phyloP scores from a whole-genome alignment of 495 filamentous ascomycete species.

The Hypoxylon crocopeplum region DNA sequence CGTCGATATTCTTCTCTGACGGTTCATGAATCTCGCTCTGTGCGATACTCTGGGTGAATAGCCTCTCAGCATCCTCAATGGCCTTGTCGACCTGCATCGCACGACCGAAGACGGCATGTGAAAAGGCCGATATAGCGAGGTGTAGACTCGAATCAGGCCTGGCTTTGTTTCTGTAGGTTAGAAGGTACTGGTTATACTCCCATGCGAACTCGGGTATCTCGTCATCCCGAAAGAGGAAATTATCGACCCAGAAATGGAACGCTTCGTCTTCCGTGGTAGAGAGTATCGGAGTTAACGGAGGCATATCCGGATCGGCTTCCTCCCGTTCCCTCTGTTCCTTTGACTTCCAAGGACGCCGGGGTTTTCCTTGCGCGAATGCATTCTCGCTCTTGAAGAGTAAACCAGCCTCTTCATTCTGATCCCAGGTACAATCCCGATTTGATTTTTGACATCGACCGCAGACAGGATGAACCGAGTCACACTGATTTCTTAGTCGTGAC shows the following conservation, averaged over 20 bases:
- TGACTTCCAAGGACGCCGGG: conserved; percentile 34
- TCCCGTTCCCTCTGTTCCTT: background rate
- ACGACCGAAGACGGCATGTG: conserved; percentile 40
- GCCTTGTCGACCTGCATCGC: conserved; percentile 15
- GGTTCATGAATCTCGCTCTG: conserved; percentile 4
- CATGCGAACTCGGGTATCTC: conserved; percentile 25
- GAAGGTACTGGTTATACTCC: conserved; percentile 34
- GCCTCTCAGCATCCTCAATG: conserved; percentile 20
- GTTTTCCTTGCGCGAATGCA: conserved; percentile 42
- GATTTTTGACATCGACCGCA: conserved; percentile 43
- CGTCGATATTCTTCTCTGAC: conserved; percentile 39
- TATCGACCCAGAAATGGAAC: conserved; percentile 20
- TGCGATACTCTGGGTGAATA: conserved; percentile 27
- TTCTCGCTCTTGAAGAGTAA: conserved; percentile 45
- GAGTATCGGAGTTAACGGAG: background rate
- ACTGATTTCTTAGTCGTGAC: conserved; percentile 34
- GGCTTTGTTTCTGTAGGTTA: conserved; percentile 20
- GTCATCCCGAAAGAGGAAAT: conserved; percentile 16
- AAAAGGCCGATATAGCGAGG: conserved; percentile 40
- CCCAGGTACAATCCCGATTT: conserved; percentile 37
- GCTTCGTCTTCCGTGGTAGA: conserved; percentile 10
- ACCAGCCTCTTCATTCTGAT: conserved; percentile 35
- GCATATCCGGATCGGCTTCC: background rate
- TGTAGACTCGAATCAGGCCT: conserved; percentile 36
- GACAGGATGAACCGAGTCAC: conserved; percentile 33